phyloP scores from a whole-genome alignment of 176 grass and related monocot genomes.

The Aegilops speltoides region DNA sequence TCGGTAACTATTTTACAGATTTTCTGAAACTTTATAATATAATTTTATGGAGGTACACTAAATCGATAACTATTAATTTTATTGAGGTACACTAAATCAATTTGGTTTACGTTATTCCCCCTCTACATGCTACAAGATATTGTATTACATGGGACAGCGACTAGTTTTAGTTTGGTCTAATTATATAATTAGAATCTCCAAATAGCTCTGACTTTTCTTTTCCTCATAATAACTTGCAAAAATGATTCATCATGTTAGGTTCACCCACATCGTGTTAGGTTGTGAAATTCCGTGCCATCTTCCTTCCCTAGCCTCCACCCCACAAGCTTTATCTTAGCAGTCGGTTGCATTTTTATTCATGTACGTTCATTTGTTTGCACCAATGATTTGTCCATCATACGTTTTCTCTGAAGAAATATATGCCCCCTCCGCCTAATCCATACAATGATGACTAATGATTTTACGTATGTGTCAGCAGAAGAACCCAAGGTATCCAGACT shows the following conservation, averaged over 20 bases:
- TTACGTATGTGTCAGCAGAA: slow-evolving; percentile 44
- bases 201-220: not conserved
- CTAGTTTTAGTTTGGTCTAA: slow-evolving; percentile 8
- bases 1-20: not conserved
- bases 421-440: not conserved
- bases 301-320: not conserved
- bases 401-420: not conserved
- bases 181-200: not conserved
- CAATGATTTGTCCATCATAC: not conserved
- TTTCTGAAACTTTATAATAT: not conserved
- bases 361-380: slow-evolving; percentile 2
- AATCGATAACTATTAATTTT: not conserved
- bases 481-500: slow-evolving; percentile 69
- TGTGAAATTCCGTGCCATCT: not conserved
- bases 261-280: not conserved
- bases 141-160: not conserved
- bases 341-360: slow-evolving; percentile 4
- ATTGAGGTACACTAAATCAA: not conserved
- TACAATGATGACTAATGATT: not conserved
- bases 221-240: not conserved
- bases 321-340: not conserved
- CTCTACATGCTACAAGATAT: not conserved
- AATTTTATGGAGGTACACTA: not conserved
- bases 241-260: slow-evolving; percentile 4
- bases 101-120: not conserved